These are phyloP conservation scores for Ilyonectria robusta DNA, from an alignment of 2,329 filamentous ascomycete genomes.

Conservation along the genomic window DNA sequence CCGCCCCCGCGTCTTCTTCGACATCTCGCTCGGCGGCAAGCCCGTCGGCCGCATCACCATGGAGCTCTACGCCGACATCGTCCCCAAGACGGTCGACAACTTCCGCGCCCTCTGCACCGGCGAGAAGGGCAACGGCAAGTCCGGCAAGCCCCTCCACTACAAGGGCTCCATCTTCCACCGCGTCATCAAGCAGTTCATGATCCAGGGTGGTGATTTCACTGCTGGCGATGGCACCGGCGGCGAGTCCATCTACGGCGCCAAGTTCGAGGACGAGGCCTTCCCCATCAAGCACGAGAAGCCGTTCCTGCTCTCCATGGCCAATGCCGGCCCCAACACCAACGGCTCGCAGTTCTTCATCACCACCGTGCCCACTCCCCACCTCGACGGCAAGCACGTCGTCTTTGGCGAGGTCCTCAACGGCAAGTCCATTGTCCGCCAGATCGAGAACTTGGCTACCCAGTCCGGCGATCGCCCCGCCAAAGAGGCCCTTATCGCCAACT, in stretches of 20 bases:
- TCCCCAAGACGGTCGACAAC: conserved; percentile 96
- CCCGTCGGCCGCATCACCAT: conserved; percentile 85
- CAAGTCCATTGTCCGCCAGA: conserved; percentile 89
- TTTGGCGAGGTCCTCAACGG: conserved; percentile 95
- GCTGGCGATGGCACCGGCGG: conserved; percentile 94
- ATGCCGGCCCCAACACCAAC: conserved; percentile 95
- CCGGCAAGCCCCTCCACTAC: conserved; percentile 90
- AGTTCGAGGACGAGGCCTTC: conserved; percentile 98
- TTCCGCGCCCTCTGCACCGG: conserved; percentile 95
- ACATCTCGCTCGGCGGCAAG: conserved; percentile 85
- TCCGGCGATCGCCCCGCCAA: conserved; percentile 82
- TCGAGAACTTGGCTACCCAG: conserved; percentile 86
- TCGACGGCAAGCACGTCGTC: conserved; percentile 97
- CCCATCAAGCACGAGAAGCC: conserved; percentile 91
- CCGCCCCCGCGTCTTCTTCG: conserved; percentile 91
- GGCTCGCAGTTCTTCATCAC: conserved; percentile 99
- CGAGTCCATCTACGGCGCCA: conserved; percentile 97
- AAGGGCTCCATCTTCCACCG: conserved; percentile 95
- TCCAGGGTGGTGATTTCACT: conserved; percentile 94
- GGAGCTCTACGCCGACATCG: conserved; percentile 83
- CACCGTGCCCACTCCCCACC: conserved; percentile 92
- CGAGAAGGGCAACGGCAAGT: conserved; percentile 88
- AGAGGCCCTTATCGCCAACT: conserved; percentile 84
- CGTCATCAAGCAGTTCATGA: conserved; percentile 99
- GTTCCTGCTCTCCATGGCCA: conserved; percentile 97